Evolutionary conservation across 345 rosid genomes (phyloP), one percentile per base, ranked within the genome.

Genomic region (Eucalyptus rudis): DNA sequence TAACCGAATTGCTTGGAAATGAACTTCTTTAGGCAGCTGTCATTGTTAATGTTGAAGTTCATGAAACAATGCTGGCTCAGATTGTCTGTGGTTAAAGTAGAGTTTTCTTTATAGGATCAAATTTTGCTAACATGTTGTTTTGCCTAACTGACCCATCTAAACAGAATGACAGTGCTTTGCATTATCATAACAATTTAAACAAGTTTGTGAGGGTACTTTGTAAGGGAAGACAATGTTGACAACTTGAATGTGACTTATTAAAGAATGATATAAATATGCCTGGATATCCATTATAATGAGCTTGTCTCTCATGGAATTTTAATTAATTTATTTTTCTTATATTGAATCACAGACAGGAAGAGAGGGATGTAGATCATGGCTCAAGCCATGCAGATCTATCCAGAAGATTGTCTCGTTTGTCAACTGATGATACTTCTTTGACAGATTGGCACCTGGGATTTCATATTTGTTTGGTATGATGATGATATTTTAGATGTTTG

Each of bases 361-460:
- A 95, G 62, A 93, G 90, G 81, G 98, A 93, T 90, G 91, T 92
- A 80, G 96, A 94, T 88, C 94, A 91, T 88, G 91, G 94, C 59
- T 92, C 95, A 89, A 91, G 98, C 89, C 93, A 93, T 89, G 88
- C 93, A 43, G 96, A 96, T 86, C 81, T 94, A 20, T 93, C 96
- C 80, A 95, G 93, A 90, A 98, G 95, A 92, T 89, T 94, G 89
- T 93, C 93, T 81, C 95, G 94, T 89, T 90, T 97, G 90, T 94
- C 98, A 86, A 93, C 93, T 90, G 95, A 94, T 89, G 97, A 97
- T 91, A 89, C 94, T 86, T 94, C 98, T 91, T 94, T 96, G 92
- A 96, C 95, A 40, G 99, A 97, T 92, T 98, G 99, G 99, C 98
- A 97, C 93, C 91, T 94, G 91, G 99, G 99, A 91, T 98, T 97